Conservation (phyloP, 78 protist genomes). For the Blattamonas nauphoetae region DNA sequence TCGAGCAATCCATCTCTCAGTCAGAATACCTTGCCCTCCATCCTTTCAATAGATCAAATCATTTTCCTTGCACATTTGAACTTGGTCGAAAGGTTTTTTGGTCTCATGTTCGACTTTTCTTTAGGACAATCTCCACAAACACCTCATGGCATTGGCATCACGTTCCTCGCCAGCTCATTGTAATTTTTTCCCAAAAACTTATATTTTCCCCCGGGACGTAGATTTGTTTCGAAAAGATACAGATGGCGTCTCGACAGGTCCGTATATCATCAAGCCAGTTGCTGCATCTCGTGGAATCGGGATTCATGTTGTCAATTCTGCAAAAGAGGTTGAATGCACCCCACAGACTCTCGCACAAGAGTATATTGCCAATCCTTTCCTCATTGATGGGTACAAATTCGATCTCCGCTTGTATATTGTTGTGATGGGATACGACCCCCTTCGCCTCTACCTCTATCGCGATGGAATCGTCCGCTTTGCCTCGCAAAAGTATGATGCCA, state of each 20-base stretch:
- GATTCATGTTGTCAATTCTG: background rate
- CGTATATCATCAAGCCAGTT: background rate
- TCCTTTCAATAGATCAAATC: background rate
- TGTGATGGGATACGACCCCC: slow-evolving; percentile 37
- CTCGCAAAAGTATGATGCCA: slow-evolving; percentile 3
- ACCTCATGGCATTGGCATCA: background rate
- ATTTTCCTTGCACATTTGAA: background rate
- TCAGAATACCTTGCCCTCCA: background rate
- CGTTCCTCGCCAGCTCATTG: background rate
- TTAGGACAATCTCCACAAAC: background rate
- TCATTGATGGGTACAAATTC: slow-evolving; percentile 64
- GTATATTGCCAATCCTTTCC: slow-evolving; percentile 50
- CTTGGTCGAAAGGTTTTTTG: background rate
- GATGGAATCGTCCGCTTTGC: slow-evolving; percentile 54
- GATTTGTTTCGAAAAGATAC: background rate
- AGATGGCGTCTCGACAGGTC: background rate
- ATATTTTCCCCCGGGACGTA: background rate
- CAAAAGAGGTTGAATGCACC: background rate
- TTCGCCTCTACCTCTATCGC: slow-evolving; percentile 26
- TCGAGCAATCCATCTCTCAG: too few relatives aligned
- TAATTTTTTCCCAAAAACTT: background rate
- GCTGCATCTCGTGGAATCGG: background rate
- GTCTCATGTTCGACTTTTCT: too few relatives aligned
- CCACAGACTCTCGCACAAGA: background rate
- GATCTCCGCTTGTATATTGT: slow-evolving; percentile 66